Evolutionary conservation across 2,329 filamentous ascomycete species (phyloP).

Genomic region (Ophiostoma tasmaniense): DNA sequence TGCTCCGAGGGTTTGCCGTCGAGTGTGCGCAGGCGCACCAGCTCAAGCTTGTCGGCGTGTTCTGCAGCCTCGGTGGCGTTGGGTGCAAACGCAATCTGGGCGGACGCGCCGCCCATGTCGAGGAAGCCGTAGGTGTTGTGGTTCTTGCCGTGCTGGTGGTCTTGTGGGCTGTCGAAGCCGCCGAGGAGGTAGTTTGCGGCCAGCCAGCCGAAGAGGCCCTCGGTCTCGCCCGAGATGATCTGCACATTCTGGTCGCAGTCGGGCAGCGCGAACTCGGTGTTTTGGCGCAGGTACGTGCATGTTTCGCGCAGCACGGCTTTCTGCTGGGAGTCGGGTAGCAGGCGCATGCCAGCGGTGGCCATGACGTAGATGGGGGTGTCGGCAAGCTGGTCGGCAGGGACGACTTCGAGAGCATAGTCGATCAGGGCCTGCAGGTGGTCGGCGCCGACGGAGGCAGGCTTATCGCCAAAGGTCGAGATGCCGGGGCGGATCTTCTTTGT

Average conservation of each 20-base stretch:
- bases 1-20: conserved; percentile 73
- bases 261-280: conserved; percentile 76
- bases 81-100: conserved; percentile 94
- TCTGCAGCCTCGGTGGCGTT: conserved; percentile 84
- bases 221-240: conserved; percentile 90
- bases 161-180: conserved; percentile 69
- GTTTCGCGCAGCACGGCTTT: conserved; percentile 64
- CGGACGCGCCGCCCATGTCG: conserved; percentile 96
- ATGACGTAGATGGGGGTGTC: conserved; percentile 92
- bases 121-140: conserved; percentile 96
- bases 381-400: conserved; percentile 66
- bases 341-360: conserved; percentile 88
- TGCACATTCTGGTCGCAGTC: conserved; percentile 86
- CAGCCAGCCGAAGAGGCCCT: conserved; percentile 95
- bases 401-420: conserved; percentile 68
- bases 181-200: conserved; percentile 92
- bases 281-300: conserved; percentile 69
- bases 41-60: conserved; percentile 80
- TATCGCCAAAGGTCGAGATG: conserved; percentile 80
- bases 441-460: conserved; percentile 64
- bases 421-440: conserved; percentile 75
- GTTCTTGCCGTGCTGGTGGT: conserved; percentile 72
- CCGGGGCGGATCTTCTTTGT: conserved; percentile 92
- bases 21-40: conserved; percentile 75
- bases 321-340: conserved; percentile 68